Evolutionary conservation across 176 grass and related monocot genomes (phyloP).

Genomic region (Triticum dicoccoides): DNA sequence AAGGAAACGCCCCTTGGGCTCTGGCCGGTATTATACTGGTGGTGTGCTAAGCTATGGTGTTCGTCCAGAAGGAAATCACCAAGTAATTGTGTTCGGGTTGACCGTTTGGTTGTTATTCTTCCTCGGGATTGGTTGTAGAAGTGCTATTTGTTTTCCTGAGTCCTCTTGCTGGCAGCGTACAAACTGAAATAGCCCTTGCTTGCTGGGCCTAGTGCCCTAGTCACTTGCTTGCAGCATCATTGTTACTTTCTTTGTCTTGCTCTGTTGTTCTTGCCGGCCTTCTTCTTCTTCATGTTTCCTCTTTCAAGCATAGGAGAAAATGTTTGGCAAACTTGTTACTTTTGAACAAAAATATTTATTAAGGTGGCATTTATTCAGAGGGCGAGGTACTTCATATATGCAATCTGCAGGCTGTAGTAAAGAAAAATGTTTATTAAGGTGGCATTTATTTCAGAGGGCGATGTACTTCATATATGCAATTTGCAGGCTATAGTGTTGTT

Average conservation of each 20-base stretch:
- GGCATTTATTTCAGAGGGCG: background rate
- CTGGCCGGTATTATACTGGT: slow-evolving; percentile 19
- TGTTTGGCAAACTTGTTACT: slow-evolving; percentile 9
- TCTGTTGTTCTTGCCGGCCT: background rate
- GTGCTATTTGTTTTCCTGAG: background rate
- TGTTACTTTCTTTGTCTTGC: background rate
- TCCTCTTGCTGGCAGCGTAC: slow-evolving; percentile 2
- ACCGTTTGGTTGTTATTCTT: background rate
- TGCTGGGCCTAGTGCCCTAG: background rate
- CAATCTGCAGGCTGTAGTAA: background rate
- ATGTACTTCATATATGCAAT: background rate
- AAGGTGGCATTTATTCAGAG: background rate
- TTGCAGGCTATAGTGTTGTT: background rate
- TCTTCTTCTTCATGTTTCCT: background rate
- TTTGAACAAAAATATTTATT: background rate
- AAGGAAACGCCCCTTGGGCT: slow-evolving; percentile 24
- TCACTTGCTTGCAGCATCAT: background rate
- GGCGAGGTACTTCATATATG: background rate
- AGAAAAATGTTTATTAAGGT: background rate
- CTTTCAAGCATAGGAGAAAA: background rate
- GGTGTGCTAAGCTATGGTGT: slow-evolving; percentile 10
- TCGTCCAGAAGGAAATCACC: slow-evolving; percentile 13
- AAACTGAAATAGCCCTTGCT: slow-evolving; percentile 12
- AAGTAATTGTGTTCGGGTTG: background rate
- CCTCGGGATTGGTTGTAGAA: background rate